These are phyloP conservation scores for Termitomyces sp. DNA, from an alignment of 768 basidiomycete species.

Conservation along the genomic window DNA sequence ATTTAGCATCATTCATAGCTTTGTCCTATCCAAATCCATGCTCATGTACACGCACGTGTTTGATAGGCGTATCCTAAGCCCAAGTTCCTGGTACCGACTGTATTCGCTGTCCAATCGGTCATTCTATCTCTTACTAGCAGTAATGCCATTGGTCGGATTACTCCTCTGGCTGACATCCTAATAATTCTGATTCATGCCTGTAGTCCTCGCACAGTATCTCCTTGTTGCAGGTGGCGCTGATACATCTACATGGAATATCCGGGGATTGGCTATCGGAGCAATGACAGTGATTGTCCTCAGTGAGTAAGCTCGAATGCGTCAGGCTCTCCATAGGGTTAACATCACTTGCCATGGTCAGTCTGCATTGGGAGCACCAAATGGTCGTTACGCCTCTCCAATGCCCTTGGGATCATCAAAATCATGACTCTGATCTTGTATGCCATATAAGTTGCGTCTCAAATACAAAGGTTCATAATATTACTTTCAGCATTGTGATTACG, in stretches of 20 bases:
- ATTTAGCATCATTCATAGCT: neutral
- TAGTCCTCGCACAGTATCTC: constrained; percentile 31
- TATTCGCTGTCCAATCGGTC: constrained; percentile 37
- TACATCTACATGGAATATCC: constrained; percentile 26
- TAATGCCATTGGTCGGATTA: constrained; percentile 30
- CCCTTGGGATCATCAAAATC: constrained; percentile 28
- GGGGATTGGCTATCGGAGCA: constrained; percentile 29
- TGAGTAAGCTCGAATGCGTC: constrained; percentile 8
- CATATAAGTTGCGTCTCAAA: neutral
- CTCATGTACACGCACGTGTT: neutral
- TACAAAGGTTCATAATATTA: neutral
- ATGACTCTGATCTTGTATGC: constrained; percentile 25
- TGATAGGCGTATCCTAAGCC: constrained; percentile 37
- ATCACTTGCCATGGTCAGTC: constrained; percentile 15
- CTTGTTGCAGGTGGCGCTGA: constrained; percentile 26
- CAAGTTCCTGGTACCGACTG: constrained; percentile 34
- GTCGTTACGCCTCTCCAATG: constrained; percentile 31
- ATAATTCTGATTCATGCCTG: neutral
- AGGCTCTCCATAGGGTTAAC: neutral
- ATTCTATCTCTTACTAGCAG: constrained; percentile 31
- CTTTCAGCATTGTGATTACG: constrained; percentile 40
- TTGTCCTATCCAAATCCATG: neutral
- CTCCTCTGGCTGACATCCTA: neutral
- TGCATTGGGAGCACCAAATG: constrained; percentile 30
- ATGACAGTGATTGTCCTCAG: constrained; percentile 26